These are phyloP conservation scores for Eutypella sp. DNA, from an alignment of 2,329 filamentous ascomycete species.

Conservation along the genomic window DNA sequence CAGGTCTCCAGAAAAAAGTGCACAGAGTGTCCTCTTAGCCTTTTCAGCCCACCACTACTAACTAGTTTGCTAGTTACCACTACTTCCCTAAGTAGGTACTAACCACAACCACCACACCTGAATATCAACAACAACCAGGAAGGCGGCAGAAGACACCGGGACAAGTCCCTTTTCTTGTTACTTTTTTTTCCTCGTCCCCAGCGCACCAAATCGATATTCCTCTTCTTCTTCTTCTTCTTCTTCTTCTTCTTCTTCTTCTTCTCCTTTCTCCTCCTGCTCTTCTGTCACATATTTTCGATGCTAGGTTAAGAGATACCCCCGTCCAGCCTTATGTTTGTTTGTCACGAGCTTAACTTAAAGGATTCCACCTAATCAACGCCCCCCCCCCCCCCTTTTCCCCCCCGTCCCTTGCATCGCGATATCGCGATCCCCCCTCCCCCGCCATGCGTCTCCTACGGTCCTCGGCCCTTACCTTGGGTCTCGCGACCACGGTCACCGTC, in stretches of 20 bases:
- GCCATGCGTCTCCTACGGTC: slow-evolving; percentile 39
- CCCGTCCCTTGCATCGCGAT: slow-evolving; percentile 7
- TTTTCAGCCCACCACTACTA: too few species aligned
- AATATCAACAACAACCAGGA: too few species aligned
- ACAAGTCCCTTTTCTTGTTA: too few species aligned
- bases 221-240: slow-evolving; percentile 4
- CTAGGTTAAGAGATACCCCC: too few species aligned
- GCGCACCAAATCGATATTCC: slow-evolving; percentile 2
- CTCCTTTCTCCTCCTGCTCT: slow-evolving; percentile 7
- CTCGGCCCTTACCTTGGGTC: slow-evolving; percentile 35
- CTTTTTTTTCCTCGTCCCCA: too few species aligned
- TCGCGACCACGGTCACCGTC: slow-evolving; percentile 37
- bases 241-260: slow-evolving; percentile 5
- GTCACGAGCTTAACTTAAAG: neutral
- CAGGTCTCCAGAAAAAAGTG: neutral
- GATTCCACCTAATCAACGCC: too few species aligned
- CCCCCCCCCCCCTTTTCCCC: slow-evolving; percentile 9
- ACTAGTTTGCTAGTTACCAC: too few species aligned
- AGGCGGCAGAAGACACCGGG: too few species aligned
- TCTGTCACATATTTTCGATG: neutral
- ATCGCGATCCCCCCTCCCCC: slow-evolving; percentile 6
- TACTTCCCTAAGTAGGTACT: too few species aligned
- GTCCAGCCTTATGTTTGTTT: too few species aligned
- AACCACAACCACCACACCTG: too few species aligned
- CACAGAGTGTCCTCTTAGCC: slow-evolving; percentile 2